Conservation (phyloP, 805 yeast genomes). For the Candida alai region DNA sequence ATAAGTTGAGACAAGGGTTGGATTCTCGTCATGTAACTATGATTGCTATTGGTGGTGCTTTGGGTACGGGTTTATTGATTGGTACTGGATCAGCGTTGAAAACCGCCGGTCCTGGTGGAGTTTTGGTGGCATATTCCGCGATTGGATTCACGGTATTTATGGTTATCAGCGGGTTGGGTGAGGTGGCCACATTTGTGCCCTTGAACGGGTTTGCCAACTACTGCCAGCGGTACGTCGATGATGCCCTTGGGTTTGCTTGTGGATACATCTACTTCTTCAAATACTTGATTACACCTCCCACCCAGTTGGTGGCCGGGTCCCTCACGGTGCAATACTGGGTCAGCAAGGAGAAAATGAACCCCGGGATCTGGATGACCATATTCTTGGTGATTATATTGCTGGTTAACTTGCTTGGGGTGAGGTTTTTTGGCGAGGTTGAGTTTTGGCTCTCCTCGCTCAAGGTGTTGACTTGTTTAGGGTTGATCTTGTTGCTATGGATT, state of each 20-base stretch:
- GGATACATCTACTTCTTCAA: constrained; percentile 61
- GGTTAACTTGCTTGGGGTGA: constrained; percentile 47
- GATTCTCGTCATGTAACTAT: constrained; percentile 61
- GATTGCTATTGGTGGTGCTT: constrained; percentile 81
- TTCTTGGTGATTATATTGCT: constrained; percentile 38
- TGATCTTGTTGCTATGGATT: constrained; percentile 58
- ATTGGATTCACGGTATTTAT: constrained; percentile 71
- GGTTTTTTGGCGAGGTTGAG: constrained; percentile 53
- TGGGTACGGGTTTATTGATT: constrained; percentile 72
- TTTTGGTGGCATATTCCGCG: constrained; percentile 60
- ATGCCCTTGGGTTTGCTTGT: constrained; percentile 63
- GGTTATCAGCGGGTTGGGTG: constrained; percentile 68
- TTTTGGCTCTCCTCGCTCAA: constrained; percentile 64
- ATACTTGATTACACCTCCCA: constrained; percentile 54
- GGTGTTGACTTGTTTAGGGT: constrained; percentile 61
- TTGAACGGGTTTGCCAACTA: constrained; percentile 66
- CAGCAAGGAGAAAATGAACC: constrained; percentile 40
- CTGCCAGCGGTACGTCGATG: constrained; percentile 61
- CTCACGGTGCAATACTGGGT: constrained; percentile 55
- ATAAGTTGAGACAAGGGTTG: constrained; percentile 40
- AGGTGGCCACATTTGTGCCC: constrained; percentile 65
- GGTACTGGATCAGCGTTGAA: constrained; percentile 71
- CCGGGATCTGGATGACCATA: constrained; percentile 57
- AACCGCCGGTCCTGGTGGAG: constrained; percentile 67
- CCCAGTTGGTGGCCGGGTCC: constrained; percentile 62